Percentiles rank a stretch among this genome's conserved stretches.
These are phyloP conservation scores for Xylaria acuta DNA, from an alignment of 495 filamentous ascomycete species.

Conservation along the genomic window DNA sequence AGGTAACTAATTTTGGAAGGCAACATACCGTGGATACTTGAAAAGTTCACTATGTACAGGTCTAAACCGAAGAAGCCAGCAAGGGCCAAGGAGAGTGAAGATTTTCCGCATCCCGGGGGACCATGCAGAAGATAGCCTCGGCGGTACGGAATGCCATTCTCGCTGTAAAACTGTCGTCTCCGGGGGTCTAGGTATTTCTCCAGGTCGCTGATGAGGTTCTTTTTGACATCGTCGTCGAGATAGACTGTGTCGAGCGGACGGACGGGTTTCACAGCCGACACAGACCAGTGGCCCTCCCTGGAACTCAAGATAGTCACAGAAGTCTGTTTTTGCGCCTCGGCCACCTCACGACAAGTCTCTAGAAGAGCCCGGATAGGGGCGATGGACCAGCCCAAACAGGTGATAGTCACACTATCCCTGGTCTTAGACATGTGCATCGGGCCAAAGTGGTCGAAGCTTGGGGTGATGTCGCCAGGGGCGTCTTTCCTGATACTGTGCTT, in stretches of 20 bases:
- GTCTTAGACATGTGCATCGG: constrained; percentile 39
- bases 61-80: constrained; percentile 63
- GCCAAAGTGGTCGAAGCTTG: constrained; percentile 20
- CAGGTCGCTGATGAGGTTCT: constrained; percentile 68
- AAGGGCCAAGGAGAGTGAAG: constrained; percentile 55
- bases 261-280: constrained; percentile 16
- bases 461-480: not conserved
- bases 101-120: constrained; percentile 71
- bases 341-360: constrained; percentile 43
- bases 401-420: constrained; percentile 47
- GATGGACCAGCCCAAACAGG: constrained; percentile 47
- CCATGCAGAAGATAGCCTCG: constrained; percentile 84
- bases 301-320: constrained; percentile 41
- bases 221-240: constrained; percentile 68
- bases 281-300: not conserved
- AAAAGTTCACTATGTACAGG: constrained; percentile 60
- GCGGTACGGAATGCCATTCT: constrained; percentile 66
- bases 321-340: constrained; percentile 43
- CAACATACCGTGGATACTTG: constrained; percentile 48
- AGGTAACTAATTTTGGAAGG: not conserved
- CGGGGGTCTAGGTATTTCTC: constrained; percentile 75
- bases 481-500: not conserved
- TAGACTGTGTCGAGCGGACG: constrained; percentile 75
- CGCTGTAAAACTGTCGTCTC: constrained; percentile 69
- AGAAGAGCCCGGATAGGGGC: constrained; percentile 48